These are phyloP conservation scores for Hyaloperonospora arabidopsidis DNA, from an alignment of 352 stramenopile species.

Conservation along the genomic window DNA sequence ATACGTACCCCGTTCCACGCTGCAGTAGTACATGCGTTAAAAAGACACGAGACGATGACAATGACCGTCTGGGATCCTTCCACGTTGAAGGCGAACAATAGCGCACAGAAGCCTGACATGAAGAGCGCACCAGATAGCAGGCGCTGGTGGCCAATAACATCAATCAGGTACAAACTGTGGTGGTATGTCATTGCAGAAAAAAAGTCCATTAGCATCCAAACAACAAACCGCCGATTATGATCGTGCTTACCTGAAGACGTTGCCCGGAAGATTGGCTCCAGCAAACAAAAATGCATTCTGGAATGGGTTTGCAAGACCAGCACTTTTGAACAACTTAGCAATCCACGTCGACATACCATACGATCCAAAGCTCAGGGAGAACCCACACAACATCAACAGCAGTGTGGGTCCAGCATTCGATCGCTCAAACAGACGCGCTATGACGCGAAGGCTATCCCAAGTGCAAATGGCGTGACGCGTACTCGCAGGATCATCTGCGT, in stretches of 20 bases:
- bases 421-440: conserved; percentile 42
- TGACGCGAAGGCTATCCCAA: conserved; percentile 41
- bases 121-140: conserved; percentile 65
- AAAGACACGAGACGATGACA: conserved; percentile 83
- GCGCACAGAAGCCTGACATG: conserved; percentile 46
- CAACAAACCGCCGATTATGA: neutral
- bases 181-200: conserved; percentile 1
- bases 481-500: neutral
- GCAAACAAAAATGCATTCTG: conserved; percentile 91
- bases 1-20: conserved; percentile 83
- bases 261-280: conserved; percentile 85
- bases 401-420: conserved; percentile 40
- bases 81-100: conserved; percentile 77
- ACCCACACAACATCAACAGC: conserved; percentile 61
- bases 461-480: conserved; percentile 39
- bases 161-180: conserved; percentile 56
- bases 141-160: conserved; percentile 58
- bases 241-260: conserved; percentile 63
- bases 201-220: neutral
- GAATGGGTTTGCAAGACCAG: conserved; percentile 85
- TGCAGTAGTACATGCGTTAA: conserved; percentile 86
- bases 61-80: conserved; percentile 61
- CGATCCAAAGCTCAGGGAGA: conserved; percentile 81
- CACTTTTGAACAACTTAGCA: conserved; percentile 85
- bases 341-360: conserved; percentile 93